Percentiles rank a stretch among this genome's conserved stretches.
Evolutionary conservation across 2,329 filamentous ascomycete species (phyloP).

Genomic region (Fusarium sp.): DNA sequence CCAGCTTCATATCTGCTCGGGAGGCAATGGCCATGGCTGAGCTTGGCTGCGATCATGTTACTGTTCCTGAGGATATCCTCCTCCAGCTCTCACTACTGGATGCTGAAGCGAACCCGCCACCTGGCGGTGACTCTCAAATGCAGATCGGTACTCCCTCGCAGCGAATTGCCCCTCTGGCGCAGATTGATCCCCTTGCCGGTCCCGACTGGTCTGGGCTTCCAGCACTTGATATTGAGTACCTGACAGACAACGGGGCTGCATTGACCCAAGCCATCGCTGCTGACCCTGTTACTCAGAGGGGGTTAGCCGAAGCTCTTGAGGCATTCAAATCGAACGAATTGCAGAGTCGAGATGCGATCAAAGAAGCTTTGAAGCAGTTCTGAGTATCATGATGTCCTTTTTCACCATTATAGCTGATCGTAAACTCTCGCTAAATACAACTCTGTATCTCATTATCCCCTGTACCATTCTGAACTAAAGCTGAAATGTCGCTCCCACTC

Average conservation of each 20-base stretch:
- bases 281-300: not conserved
- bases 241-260: not conserved
- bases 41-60: slow-evolving; percentile 1
- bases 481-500: not conserved
- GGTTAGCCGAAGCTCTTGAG: not conserved
- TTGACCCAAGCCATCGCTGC: not conserved
- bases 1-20: not conserved
- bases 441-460: not conserved
- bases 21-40: slow-evolving; percentile 13
- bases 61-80: not conserved
- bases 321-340: not conserved
- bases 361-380: not conserved
- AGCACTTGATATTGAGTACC: not conserved
- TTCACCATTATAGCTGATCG: not conserved
- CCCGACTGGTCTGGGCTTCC: not conserved
- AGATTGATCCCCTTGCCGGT: not conserved
- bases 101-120: not conserved
- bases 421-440: not conserved
- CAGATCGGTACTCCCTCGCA: not conserved
- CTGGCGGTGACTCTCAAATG: not conserved
- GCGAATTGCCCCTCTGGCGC: not conserved
- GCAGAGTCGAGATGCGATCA: not conserved
- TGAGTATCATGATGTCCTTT: not conserved
- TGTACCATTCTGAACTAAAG: not conserved
- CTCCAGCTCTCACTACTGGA: not conserved